A percentile compares a stretch with the other conserved stretches of the same genome.
These are phyloP conservation scores for Ceratobasidium sp. DNA, from an alignment of 1,284 basidiomycete genomes.

Conservation along the genomic window DNA sequence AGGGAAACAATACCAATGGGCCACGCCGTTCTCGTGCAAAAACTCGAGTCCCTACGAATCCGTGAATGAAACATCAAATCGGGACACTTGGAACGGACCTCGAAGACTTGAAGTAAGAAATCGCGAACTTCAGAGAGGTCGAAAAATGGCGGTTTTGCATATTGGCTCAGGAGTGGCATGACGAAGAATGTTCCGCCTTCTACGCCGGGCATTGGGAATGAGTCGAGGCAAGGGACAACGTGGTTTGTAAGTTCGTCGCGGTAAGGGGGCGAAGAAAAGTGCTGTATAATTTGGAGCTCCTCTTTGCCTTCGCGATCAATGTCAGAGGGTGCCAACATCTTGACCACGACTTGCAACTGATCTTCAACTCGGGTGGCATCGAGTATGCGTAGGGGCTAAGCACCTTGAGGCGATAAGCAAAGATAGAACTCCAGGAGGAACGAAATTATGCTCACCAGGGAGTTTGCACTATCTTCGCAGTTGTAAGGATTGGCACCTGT, in stretches of 20 bases:
- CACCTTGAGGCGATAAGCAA: background rate
- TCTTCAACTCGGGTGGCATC: slow-evolving; percentile 2
- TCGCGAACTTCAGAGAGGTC: slow-evolving; percentile 6
- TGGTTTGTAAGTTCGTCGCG: background rate
- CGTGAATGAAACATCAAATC: background rate
- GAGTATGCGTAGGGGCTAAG: slow-evolving; percentile 17
- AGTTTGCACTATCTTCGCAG: slow-evolving; percentile 20
- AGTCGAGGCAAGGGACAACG: slow-evolving; percentile 9
- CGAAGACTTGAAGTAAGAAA: background rate
- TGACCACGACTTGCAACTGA: slow-evolving; percentile 2
- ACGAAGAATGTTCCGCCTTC: background rate
- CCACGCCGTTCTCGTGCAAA: background rate
- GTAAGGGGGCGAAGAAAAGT: background rate
- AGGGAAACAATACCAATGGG: background rate
- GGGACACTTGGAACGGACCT: no score
- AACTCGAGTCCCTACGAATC: background rate
- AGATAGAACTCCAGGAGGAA: background rate
- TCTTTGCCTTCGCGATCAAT: slow-evolving; percentile 1
- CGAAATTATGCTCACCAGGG: background rate
- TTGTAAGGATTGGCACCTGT: background rate
- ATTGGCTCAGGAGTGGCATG: slow-evolving; percentile 19
- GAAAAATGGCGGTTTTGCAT: background rate
- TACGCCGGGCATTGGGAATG: slow-evolving; percentile 7
- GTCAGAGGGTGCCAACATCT: background rate
- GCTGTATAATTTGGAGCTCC: background rate